Base-by-base conservation (phyloP, 768 basidiomycete species). In the Amanita molliuscula region DNA sequence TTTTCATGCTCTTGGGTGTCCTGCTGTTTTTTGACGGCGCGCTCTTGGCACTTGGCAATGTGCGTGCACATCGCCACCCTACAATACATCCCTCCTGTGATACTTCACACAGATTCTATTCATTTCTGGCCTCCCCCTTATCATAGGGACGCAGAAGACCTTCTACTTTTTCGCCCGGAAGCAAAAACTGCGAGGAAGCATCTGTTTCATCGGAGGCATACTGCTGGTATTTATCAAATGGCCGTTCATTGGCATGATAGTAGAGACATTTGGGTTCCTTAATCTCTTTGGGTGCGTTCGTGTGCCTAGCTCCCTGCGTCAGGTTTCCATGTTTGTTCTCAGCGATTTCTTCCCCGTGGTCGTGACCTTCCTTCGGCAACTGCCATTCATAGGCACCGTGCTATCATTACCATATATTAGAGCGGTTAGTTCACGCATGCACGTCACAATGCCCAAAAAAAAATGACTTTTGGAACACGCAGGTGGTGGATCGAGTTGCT, bases 291-390 rank as follows among this genome's bases (percentile, higher is more conserved):
- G 95, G 95, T 98, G 62, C 53, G 67, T 61, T 6, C 23, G 44
- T 11, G 45, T 9, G n/a, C 35, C 46, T 51, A 13, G 20, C 25
- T 35, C 16, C 21, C 20, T 45, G 21, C 34, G n/a, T 42, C 23
- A 15, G 9, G 26, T 29, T 43, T 44, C 47, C 43, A 41, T 40
- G 15, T 41, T 50, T 41, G 43, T 31, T 28, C 54, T 41, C 68
- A 98, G 95, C 40, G 95, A 97, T 68, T 99, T 99, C 75, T 98
- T 98, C 79, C 96, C 96, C 5, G 96, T 98, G 53, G 85, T 99
- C 49, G 72, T 99, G 44, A 93, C 91, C n/a, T 97, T 98, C 75
- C 68, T 98, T 55, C 78, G 94, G 50, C 95, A 97, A 68, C 64
- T 98, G 41, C 95, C 96, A 4, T 82, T 96, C 55, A 76, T 99